Evolutionary conservation across 2,329 filamentous ascomycete genomes (phyloP).

Genomic region (Aspergillus melleus): DNA sequence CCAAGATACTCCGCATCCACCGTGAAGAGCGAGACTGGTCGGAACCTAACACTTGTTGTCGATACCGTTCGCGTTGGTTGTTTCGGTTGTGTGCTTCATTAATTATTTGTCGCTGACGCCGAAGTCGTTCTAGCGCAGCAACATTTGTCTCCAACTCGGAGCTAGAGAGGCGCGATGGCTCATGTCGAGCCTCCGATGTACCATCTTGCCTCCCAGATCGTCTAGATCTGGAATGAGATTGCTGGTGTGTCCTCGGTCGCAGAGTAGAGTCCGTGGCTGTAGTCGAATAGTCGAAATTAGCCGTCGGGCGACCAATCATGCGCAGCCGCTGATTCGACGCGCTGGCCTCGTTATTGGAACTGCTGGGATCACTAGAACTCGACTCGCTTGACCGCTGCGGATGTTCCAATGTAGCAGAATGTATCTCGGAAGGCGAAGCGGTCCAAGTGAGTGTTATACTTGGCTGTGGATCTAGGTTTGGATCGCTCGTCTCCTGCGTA

Average conservation of each 20-base stretch:
- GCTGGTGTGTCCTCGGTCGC: slow-evolving; percentile 28
- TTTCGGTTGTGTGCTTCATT: slow-evolving; percentile 35
- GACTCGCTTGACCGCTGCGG: slow-evolving; percentile 22
- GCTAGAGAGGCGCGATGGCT: slow-evolving; percentile 27
- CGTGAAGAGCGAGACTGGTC: slow-evolving; percentile 38
- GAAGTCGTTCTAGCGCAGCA: slow-evolving; percentile 37
- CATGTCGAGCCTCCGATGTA: slow-evolving; percentile 27
- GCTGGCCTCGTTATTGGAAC: slow-evolving; percentile 23
- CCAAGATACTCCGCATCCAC: slow-evolving; percentile 39
- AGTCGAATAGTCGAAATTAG: slow-evolving; percentile 22
- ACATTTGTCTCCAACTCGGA: slow-evolving; percentile 40
- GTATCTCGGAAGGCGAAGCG: slow-evolving; percentile 41
- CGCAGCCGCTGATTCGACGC: slow-evolving; percentile 16
- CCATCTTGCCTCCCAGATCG: slow-evolving; percentile 29
- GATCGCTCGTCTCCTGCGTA: slow-evolving; percentile 24
- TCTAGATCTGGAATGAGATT: slow-evolving; percentile 38
- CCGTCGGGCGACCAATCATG: slow-evolving; percentile 17
- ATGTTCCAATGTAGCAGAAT: slow-evolving; percentile 27
- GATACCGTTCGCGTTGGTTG: slow-evolving; percentile 34
- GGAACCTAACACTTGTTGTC: slow-evolving; percentile 33
- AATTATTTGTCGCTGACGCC: slow-evolving; percentile 37
- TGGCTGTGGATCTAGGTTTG: slow-evolving; percentile 31
- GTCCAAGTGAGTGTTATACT: slow-evolving; percentile 41
- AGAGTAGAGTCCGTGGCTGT: slow-evolving; percentile 22
- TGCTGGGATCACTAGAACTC: slow-evolving; percentile 23